phyloP scores from a whole-genome alignment of 2,329 filamentous ascomycete species.

The Tolypocladium pustulatum region DNA sequence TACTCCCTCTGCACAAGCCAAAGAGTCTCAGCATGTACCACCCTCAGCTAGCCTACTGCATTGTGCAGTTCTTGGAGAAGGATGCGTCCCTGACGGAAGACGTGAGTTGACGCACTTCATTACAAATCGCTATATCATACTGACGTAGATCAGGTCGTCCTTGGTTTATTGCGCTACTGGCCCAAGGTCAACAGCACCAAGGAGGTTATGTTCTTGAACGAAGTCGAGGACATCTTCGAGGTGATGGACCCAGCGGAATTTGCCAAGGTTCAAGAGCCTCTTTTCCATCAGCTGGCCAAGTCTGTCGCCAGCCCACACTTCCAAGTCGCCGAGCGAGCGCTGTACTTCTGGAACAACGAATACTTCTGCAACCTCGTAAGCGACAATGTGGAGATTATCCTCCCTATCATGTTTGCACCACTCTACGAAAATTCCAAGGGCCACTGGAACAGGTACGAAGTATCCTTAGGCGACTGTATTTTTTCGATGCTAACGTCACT shows the following conservation, averaged over 20 bases:
- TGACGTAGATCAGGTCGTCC: conserved; percentile 56
- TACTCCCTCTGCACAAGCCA: conserved; percentile 92
- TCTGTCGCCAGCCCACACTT: conserved; percentile 98
- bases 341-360: conserved; percentile 99
- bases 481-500: background rate
- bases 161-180: conserved; percentile 93
- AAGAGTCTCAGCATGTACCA: conserved; percentile 99
- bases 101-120: conserved; percentile 35
- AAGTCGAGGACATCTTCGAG: conserved; percentile 98
- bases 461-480: background rate
- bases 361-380: conserved; percentile 99
- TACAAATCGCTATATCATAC: background rate
- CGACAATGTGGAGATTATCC: conserved; percentile 96
- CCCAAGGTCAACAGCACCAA: conserved; percentile 99
- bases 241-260: conserved; percentile 99
- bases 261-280: conserved; percentile 92
- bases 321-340: conserved; percentile 90
- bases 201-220: conserved; percentile 99
- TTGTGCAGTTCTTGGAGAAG: conserved; percentile 97
- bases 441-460: conserved; percentile 86
- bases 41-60: conserved; percentile 95
- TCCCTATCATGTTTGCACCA: conserved; percentile 98
- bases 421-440: conserved; percentile 98
- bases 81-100: conserved; percentile 96
- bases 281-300: conserved; percentile 96